Evolutionary conservation across 176 grass and related monocot genomes (phyloP).

Genomic region (Aegilops speltoides): DNA sequence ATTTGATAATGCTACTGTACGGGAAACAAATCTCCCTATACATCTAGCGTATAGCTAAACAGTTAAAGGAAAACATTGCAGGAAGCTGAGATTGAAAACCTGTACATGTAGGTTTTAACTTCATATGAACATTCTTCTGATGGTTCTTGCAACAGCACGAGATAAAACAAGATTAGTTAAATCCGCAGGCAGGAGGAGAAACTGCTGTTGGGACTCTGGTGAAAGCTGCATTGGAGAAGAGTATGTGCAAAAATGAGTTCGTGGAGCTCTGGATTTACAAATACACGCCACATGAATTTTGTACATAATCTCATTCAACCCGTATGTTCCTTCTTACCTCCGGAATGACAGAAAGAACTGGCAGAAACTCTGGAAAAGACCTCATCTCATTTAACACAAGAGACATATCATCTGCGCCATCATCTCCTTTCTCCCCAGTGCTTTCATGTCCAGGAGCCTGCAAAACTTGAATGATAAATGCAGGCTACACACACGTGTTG

Average conservation of each 20-base stretch:
- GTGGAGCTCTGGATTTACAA: neutral
- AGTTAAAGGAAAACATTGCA: neutral
- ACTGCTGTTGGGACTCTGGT: slow-evolving; percentile 68
- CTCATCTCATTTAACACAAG: slow-evolving; percentile 74
- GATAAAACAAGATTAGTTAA: slow-evolving; percentile 70
- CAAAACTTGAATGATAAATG: slow-evolving; percentile 25
- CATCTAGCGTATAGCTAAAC: neutral
- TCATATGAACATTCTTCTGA: slow-evolving; percentile 70
- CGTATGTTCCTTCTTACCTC: slow-evolving; percentile 52
- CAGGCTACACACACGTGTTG: neutral
- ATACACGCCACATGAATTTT: neutral
- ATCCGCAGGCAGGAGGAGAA: slow-evolving; percentile 73
- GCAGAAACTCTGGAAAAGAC: slow-evolving; percentile 57
- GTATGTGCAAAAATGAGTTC: slow-evolving; percentile 20
- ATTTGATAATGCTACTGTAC: slow-evolving; percentile 2
- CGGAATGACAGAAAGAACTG: slow-evolving; percentile 67
- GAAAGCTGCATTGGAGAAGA: slow-evolving; percentile 56
- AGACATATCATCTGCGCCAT: slow-evolving; percentile 54
- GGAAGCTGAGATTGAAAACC: neutral
- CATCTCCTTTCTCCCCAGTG: slow-evolving; percentile 40
- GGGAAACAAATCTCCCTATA: neutral
- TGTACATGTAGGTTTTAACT: slow-evolving; percentile 22
- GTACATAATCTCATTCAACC: neutral
- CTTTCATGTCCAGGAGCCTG: slow-evolving; percentile 50
- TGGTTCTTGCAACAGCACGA: slow-evolving; percentile 76